phyloP scores from a whole-genome alignment of 2,329 filamentous ascomycete genomes.

The Nigrospora oryzae region DNA sequence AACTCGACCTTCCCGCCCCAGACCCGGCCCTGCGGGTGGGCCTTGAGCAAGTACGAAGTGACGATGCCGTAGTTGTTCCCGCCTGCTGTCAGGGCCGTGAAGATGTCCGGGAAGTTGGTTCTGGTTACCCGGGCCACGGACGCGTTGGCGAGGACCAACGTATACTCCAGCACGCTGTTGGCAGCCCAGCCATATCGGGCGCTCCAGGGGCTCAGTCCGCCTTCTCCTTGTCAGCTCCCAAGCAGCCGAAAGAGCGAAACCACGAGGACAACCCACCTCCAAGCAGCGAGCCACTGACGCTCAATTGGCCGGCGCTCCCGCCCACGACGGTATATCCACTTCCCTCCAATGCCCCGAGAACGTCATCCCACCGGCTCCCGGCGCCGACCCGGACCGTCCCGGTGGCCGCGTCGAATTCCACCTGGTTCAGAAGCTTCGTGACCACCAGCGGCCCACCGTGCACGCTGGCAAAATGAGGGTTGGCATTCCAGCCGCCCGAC shows the following conservation, averaged over 20 bases:
- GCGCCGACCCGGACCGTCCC: slow-evolving; percentile 34
- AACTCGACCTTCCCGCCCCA: slow-evolving; percentile 35
- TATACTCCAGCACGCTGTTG: slow-evolving; percentile 37
- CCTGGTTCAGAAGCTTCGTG: slow-evolving; percentile 31
- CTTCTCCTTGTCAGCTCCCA: not conserved
- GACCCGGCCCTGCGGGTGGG: slow-evolving; percentile 28
- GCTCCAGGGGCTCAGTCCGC: slow-evolving; percentile 36
- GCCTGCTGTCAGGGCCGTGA: slow-evolving; percentile 44
- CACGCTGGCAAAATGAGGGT: slow-evolving; percentile 44
- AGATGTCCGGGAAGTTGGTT: slow-evolving; percentile 37
- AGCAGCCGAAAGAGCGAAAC: too few species aligned
- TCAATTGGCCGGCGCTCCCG: slow-evolving; percentile 34
- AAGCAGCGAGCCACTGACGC: slow-evolving; percentile 39
- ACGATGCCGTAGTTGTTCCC: slow-evolving; percentile 48
- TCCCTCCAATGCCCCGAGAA: slow-evolving; percentile 28
- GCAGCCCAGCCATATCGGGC: slow-evolving; percentile 41
- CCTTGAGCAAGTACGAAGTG: slow-evolving; percentile 34
- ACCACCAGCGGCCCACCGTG: slow-evolving; percentile 40
- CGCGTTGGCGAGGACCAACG: slow-evolving; percentile 44
- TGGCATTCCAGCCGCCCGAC: slow-evolving; percentile 49
- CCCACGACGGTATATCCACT: slow-evolving; percentile 32
- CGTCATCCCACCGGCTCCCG: slow-evolving; percentile 33
- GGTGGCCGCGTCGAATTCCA: slow-evolving; percentile 26
- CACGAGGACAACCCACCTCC: slow-evolving; percentile 32
- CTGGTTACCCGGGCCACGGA: slow-evolving; percentile 34